Conservation (phyloP, 1,139 yeast species). For the Lodderomyces orthopsilosis region DNA sequence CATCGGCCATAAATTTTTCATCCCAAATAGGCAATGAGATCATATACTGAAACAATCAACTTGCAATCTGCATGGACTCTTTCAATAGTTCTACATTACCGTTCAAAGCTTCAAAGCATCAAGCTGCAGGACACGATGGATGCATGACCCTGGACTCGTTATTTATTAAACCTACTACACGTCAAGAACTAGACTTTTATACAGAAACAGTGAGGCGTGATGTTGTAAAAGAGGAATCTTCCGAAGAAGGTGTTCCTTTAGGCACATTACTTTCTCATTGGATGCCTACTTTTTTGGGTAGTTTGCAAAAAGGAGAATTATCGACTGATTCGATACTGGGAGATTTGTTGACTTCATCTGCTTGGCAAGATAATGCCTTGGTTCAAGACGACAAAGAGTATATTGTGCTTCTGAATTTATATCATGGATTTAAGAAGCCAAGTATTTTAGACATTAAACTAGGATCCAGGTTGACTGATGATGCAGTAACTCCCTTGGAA, state of each 20-base stretch:
- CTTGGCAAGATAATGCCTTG: not conserved
- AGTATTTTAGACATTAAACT: conserved; percentile 80
- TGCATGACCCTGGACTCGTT: conserved; percentile 53
- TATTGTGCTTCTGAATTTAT: conserved; percentile 73
- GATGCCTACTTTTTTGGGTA: conserved; percentile 47
- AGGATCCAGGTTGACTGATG: conserved; percentile 71
- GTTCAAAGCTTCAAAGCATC: conserved; percentile 28
- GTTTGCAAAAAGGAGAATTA: conserved; percentile 30
- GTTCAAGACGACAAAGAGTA: conserved; percentile 19
- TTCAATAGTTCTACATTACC: not conserved
- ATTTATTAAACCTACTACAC: conserved; percentile 65
- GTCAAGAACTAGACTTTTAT: conserved; percentile 74
- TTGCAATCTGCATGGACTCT: not conserved
- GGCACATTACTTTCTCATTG: conserved; percentile 51
- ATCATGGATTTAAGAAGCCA: conserved; percentile 62
- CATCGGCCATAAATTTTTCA: not conserved
- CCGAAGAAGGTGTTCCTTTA: conserved; percentile 16
- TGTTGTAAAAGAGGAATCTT: conserved; percentile 14
- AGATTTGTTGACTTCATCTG: not conserved
- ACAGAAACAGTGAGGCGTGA: conserved; percentile 20
- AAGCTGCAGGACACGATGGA: conserved; percentile 93
- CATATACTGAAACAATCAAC: not conserved
- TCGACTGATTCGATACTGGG: conserved; percentile 1
- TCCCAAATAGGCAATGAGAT: conserved; percentile 1
- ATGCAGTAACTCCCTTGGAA: conserved; percentile 48